A percentile compares a stretch with the other conserved stretches of the same genome.
Evolutionary conservation across 352 stramenopile species (phyloP).

Genomic region (Globisporangium recalcitrans): DNA sequence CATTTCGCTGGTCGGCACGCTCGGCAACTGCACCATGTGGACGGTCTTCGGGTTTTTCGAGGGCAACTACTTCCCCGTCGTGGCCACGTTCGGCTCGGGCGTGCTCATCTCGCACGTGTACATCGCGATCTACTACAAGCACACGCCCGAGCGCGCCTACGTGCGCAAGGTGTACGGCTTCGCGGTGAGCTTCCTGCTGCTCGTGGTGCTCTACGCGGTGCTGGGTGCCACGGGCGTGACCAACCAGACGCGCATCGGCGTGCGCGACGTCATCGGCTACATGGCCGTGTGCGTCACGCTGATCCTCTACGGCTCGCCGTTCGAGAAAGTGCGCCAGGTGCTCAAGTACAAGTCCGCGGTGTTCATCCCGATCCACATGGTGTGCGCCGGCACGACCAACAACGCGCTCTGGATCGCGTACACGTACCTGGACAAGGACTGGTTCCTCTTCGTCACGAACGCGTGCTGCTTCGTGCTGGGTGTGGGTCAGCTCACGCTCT

Average conservation of each 20-base stretch:
- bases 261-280: constrained; percentile 33
- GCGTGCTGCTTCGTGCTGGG: constrained; percentile 30
- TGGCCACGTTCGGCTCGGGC: constrained; percentile 34
- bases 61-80: constrained; percentile 38
- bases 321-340: constrained; percentile 45
- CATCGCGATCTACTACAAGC: constrained; percentile 26
- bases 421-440: constrained; percentile 29
- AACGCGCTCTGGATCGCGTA: constrained; percentile 55
- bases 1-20: constrained; percentile 43
- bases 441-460: constrained; percentile 60
- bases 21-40: constrained; percentile 42
- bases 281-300: constrained; percentile 32
- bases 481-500: constrained; percentile 32
- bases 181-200: constrained; percentile 5
- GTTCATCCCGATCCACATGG: constrained; percentile 53
- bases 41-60: constrained; percentile 37
- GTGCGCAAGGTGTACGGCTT: constrained; percentile 6
- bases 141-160: constrained; percentile 8
- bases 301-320: constrained; percentile 53
- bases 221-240: constrained; percentile 20
- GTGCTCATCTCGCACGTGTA: constrained; percentile 17
- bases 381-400: constrained; percentile 44
- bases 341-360: constrained; percentile 41
- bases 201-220: constrained; percentile 4
- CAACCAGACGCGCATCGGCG: constrained; percentile 11